These are phyloP conservation scores for Ophiosphaerella herpotricha DNA, from an alignment of 2,329 filamentous ascomycete species.

Conservation along the genomic window DNA sequence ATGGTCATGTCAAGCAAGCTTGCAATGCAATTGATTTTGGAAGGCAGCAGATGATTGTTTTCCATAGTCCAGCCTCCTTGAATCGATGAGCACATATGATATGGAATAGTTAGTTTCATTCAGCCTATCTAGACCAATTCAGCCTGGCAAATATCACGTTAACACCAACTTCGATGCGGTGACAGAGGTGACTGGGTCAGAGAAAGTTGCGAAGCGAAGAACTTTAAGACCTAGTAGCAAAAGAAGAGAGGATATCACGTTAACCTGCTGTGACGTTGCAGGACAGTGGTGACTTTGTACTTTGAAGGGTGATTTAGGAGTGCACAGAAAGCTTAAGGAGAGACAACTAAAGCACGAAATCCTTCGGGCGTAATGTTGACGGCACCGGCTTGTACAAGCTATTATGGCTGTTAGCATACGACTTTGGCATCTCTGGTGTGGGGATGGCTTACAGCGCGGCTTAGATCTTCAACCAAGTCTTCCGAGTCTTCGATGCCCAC, in stretches of 20 bases:
- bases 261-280: conserved; percentile 28
- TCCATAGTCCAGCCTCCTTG: too few relatives aligned
- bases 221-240: conserved; percentile 5
- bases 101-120: too few relatives aligned
- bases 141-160: conserved; percentile 37
- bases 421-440: too few relatives aligned
- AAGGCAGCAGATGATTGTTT: too few relatives aligned
- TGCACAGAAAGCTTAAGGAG: conserved; percentile 3
- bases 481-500: conserved; percentile 94
- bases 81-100: too few relatives aligned
- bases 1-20: too few relatives aligned
- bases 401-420: not conserved
- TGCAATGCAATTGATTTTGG: too few relatives aligned
- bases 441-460: conserved; percentile 74
- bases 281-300: conserved; percentile 43
- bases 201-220: conserved; percentile 35
- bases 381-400: conserved; percentile 88
- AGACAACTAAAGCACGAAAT: conserved; percentile 64
- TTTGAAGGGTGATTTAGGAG: conserved; percentile 15
- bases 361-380: conserved; percentile 84
- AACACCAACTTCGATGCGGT: conserved; percentile 26
- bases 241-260: conserved; percentile 38
- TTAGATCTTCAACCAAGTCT: conserved; percentile 91
- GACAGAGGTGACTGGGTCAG: conserved; percentile 46
- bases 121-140: too few relatives aligned